Conservation (phyloP, 805 yeast genomes). For the Hanseniaspora jakobsenii region DNA sequence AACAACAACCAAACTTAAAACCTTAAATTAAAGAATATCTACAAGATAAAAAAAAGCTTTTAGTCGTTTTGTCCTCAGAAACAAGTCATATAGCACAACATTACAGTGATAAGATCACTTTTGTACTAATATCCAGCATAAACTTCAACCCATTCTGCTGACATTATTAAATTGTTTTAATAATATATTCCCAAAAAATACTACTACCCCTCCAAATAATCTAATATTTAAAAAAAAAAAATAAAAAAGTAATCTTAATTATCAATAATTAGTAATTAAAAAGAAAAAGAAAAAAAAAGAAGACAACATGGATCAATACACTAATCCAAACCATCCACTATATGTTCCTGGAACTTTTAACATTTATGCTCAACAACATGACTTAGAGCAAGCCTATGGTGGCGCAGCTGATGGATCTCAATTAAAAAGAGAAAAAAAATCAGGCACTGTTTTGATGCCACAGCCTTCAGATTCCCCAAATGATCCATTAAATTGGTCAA, state of each 20-base stretch:
- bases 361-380: constrained; percentile 32
- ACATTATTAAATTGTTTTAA: neutral
- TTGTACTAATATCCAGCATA: constrained; percentile 1
- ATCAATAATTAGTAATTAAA: neutral
- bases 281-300: neutral
- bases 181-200: neutral
- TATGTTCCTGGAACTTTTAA: constrained; percentile 48
- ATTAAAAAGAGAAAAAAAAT: constrained; percentile 27
- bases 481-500: constrained; percentile 54
- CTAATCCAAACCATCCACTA: constrained; percentile 32
- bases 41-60: neutral
- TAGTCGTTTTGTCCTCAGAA: constrained; percentile 14
- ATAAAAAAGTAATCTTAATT: neutral
- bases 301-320: constrained; percentile 29
- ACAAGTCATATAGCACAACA: constrained; percentile 6
- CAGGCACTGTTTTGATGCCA: constrained; percentile 39
- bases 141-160: neutral
- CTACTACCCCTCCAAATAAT: too few relatives aligned
- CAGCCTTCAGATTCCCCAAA: constrained; percentile 55
- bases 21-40: neutral
- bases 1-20: too few relatives aligned
- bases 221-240: neutral
- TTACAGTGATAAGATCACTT: neutral
- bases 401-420: constrained; percentile 25
- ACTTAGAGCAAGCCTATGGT: constrained; percentile 21